A percentile compares a stretch with the other conserved stretches of the same genome.
phyloP scores from a whole-genome alignment of 306 rosid genomes.

The Elaeagnus macrophylla region DNA sequence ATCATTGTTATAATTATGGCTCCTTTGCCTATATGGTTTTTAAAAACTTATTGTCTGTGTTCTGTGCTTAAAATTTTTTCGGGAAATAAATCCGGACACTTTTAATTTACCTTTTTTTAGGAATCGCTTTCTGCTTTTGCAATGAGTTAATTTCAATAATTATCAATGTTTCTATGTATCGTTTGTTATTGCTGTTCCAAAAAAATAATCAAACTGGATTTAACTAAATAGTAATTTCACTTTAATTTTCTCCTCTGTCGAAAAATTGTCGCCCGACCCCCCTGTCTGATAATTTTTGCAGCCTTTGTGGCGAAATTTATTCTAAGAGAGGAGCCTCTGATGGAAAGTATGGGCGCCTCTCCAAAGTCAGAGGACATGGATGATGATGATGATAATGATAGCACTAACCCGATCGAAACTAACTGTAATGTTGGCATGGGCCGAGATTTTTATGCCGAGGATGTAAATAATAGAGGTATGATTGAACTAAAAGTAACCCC shows the following conservation, averaged over 20 bases:
- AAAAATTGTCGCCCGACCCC: neutral
- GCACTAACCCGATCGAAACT: neutral
- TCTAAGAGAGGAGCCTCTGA: conserved; percentile 22
- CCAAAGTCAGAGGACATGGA: conserved; percentile 23
- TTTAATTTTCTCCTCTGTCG: neutral
- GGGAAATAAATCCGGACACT: too few relatives aligned
- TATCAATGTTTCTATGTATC: too few relatives aligned
- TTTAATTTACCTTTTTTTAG: too few relatives aligned
- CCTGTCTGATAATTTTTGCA: conserved; percentile 10
- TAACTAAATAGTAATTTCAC: too few relatives aligned
- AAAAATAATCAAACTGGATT: too few relatives aligned
- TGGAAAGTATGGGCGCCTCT: conserved; percentile 27
- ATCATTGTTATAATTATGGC: too few relatives aligned
- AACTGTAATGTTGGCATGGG: conserved; percentile 1
- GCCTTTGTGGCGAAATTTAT: conserved; percentile 40
- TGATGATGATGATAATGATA: conserved; percentile 4
- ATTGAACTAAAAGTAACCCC: neutral
- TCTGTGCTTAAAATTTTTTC: too few relatives aligned
- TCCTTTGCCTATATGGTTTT: too few relatives aligned
- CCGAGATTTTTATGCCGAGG: conserved; percentile 22
- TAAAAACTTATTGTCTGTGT: too few relatives aligned
- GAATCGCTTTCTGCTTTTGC: too few relatives aligned
- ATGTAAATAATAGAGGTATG: conserved; percentile 33
- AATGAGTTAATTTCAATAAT: too few relatives aligned
- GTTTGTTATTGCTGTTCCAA: too few relatives aligned